These are phyloP conservation scores for Pichia thaimueangensis DNA, from an alignment of 805 yeast genomes.

Conservation along the genomic window DNA sequence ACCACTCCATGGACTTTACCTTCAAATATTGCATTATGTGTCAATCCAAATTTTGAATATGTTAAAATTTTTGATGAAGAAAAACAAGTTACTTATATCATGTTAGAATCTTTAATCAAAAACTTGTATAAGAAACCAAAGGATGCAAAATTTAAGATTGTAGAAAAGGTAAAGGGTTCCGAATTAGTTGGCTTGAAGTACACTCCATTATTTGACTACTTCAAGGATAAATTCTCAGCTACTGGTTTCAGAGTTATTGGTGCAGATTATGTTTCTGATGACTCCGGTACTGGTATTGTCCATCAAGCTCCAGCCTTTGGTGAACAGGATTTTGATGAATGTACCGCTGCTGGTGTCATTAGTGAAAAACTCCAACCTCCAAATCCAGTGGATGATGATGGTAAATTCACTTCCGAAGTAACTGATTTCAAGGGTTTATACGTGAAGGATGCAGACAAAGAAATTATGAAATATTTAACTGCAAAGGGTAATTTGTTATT, in stretches of 20 bases:
- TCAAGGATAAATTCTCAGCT: conserved; percentile 66
- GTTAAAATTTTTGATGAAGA: conserved; percentile 89
- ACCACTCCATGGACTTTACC: conserved; percentile 99
- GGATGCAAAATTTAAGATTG: conserved; percentile 76
- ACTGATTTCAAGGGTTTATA: conserved; percentile 71
- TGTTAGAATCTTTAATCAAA: conserved; percentile 76
- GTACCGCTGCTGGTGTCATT: conserved; percentile 70
- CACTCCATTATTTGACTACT: conserved; percentile 78
- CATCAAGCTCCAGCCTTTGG: conserved; percentile 99
- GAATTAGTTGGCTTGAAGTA: conserved; percentile 76
- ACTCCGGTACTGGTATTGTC: conserved; percentile 98
- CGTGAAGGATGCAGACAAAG: conserved; percentile 93
- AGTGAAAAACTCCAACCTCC: conserved; percentile 69
- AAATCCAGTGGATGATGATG: conserved; percentile 91
- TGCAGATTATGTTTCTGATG: conserved; percentile 82
- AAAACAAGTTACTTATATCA: conserved; percentile 69
- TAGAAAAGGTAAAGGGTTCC: conserved; percentile 73
- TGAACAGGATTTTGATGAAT: conserved; percentile 92
- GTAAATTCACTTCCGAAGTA: conserved; percentile 74
- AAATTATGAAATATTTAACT: conserved; percentile 79
- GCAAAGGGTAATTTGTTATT: conserved; percentile 68
- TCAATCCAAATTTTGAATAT: conserved; percentile 85
- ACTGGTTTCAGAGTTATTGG: conserved; percentile 76
- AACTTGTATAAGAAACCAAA: conserved; percentile 92
- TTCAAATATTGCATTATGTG: conserved; percentile 86